A percentile compares a stretch with the other conserved stretches of the same genome.
Conservation (phyloP, 2,329 filamentous ascomycete genomes). For the Periconia sp. region DNA sequence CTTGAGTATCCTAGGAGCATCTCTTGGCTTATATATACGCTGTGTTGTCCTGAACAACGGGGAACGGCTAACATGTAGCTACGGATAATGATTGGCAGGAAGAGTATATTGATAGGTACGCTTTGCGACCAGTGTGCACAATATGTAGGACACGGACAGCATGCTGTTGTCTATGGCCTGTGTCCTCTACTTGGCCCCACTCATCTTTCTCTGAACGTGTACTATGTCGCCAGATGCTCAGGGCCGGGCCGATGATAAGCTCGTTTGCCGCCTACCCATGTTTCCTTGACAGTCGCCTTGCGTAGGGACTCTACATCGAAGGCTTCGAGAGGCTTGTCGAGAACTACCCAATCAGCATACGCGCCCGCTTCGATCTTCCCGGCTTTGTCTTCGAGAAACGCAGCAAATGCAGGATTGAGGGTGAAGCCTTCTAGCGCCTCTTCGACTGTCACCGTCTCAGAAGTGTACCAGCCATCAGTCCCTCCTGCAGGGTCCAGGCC, state of each 20-base stretch:
- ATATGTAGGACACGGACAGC: no score
- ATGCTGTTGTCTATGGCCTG: no score
- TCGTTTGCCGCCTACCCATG: constrained; percentile 64
- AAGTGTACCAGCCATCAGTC: constrained; percentile 58
- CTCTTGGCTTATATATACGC: no score
- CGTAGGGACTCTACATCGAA: constrained; percentile 56
- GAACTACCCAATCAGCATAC: constrained; percentile 71
- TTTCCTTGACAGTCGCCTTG: constrained; percentile 61
- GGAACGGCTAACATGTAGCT: no score
- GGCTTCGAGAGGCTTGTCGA: constrained; percentile 59
- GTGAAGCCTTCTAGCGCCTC: constrained; percentile 67
- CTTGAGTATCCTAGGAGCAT: no score
- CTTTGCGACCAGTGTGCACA: no score
- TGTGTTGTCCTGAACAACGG: no score
- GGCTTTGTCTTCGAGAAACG: constrained; percentile 60
- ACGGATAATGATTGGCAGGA: no score
- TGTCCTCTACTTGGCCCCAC: no score
- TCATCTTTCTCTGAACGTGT: no score
- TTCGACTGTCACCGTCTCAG: constrained; percentile 61
- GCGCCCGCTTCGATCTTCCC: constrained; percentile 63
- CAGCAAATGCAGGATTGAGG: constrained; percentile 59
- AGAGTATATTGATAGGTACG: no score
- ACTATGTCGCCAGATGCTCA: constrained; percentile 7
- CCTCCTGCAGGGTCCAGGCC: constrained; percentile 48
- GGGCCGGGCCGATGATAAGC: constrained; percentile 35